Conservation (phyloP, 805 yeast genomes). For the Saccharomycopsis vini region DNA sequence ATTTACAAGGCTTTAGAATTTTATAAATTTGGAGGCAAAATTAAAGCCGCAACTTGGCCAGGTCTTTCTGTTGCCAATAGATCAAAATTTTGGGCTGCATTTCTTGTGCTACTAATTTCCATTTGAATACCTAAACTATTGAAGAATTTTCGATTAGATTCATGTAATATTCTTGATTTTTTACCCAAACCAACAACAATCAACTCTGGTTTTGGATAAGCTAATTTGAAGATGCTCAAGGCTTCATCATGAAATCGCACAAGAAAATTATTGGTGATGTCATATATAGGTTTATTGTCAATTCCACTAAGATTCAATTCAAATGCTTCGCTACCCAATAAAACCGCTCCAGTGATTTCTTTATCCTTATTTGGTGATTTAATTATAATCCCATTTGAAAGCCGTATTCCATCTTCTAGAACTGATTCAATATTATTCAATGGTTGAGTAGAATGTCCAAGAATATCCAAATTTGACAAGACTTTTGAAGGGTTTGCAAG, state of each 20-base stretch:
- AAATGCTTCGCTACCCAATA: slow-evolving; percentile 51
- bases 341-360: slow-evolving; percentile 36
- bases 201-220: slow-evolving; percentile 73
- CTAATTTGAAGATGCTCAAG: slow-evolving; percentile 39
- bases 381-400: slow-evolving; percentile 45
- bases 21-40: slow-evolving; percentile 59
- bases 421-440: slow-evolving; percentile 43
- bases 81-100: slow-evolving; percentile 65
- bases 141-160: slow-evolving; percentile 40
- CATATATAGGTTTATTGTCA: slow-evolving; percentile 21
- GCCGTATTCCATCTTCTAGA: slow-evolving; percentile 47
- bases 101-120: slow-evolving; percentile 57
- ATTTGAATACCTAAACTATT: slow-evolving; percentile 56
- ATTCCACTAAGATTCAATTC: slow-evolving; percentile 41
- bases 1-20: no score
- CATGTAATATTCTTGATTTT: slow-evolving; percentile 52
- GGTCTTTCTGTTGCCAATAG: slow-evolving; percentile 75
- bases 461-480: slow-evolving; percentile 36
- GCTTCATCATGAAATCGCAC: slow-evolving; percentile 42
- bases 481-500: slow-evolving; percentile 18
- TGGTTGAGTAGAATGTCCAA: slow-evolving; percentile 36
- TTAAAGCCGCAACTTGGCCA: slow-evolving; percentile 58
- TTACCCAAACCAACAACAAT: slow-evolving; percentile 64
- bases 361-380: slow-evolving; percentile 32
- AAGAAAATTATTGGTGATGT: slow-evolving; percentile 44